Evolutionary conservation across 306 rosid species (phyloP).

Genomic region (Cicer cuneatum): DNA sequence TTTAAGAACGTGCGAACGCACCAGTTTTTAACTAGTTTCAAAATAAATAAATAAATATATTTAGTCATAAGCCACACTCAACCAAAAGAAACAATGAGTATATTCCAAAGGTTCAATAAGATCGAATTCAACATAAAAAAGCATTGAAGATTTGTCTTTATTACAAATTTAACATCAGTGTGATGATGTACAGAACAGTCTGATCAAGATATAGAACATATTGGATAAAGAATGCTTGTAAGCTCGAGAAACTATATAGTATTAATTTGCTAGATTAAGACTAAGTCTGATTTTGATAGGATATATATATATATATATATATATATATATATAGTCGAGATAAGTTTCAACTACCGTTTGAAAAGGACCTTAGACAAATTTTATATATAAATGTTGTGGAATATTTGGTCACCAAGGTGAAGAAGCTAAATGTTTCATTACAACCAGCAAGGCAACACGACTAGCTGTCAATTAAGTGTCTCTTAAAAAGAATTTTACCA

Average conservation of each 20-base stretch:
- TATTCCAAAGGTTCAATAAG: no score
- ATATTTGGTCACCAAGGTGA: constrained; percentile 15
- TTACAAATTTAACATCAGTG: neutral
- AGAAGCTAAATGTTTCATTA: constrained; percentile 44
- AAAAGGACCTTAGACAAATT: constrained; percentile 9
- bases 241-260: constrained; percentile 1
- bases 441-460: constrained; percentile 53
- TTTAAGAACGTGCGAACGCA: no score
- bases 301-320: neutral
- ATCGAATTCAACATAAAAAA: no score
- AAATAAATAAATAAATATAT: no score
- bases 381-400: constrained; percentile 26
- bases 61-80: no score
- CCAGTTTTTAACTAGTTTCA: no score
- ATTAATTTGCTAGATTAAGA: neutral
- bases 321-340: neutral
- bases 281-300: constrained; percentile 27
- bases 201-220: neutral
- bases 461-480: no score
- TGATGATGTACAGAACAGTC: neutral
- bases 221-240: constrained; percentile 18
- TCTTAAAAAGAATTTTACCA: no score
- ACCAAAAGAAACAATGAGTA: no score
- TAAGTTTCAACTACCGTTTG: constrained; percentile 19
- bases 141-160: neutral